These are phyloP conservation scores for Trichoderma sp. DNA, from an alignment of 2,329 filamentous ascomycete species.

Conservation along the genomic window DNA sequence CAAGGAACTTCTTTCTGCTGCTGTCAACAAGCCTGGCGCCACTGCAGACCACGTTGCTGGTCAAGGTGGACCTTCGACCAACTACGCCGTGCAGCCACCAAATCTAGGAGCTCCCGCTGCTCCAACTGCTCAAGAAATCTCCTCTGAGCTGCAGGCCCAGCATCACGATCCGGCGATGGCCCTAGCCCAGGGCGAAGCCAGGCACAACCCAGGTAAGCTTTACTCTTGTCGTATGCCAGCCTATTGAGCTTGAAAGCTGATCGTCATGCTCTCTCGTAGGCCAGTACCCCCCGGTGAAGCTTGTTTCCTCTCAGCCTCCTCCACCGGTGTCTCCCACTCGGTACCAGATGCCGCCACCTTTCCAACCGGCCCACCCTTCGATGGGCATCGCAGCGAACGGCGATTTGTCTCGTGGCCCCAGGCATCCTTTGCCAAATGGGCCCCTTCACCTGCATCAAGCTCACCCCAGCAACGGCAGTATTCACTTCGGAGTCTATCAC, in stretches of 20 bases:
- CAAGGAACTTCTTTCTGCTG: conserved; percentile 1
- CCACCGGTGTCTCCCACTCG: conserved; percentile 38
- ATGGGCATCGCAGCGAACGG: conserved; percentile 38
- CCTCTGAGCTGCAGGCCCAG: conserved; percentile 19
- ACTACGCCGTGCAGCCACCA: conserved; percentile 9
- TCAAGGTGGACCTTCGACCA: not conserved
- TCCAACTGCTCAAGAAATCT: conserved; percentile 10
- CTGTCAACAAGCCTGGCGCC: not conserved
- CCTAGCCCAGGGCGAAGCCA: conserved; percentile 20
- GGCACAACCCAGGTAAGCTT: conserved; percentile 27
- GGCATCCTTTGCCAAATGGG: conserved; percentile 39
- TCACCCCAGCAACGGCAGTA: conserved; percentile 56
- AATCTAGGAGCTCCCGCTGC: not conserved
- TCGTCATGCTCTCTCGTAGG: not conserved
- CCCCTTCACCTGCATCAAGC: conserved; percentile 48
- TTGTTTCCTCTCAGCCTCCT: conserved; percentile 33
- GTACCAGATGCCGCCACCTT: conserved; percentile 49
- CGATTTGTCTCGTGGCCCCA: conserved; percentile 37
- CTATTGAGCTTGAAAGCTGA: not conserved
- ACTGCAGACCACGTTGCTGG: not conserved
- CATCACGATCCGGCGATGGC: not conserved
- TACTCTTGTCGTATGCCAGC: not conserved
- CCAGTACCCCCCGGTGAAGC: conserved; percentile 14
- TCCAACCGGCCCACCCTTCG: conserved; percentile 41
- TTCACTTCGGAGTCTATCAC: conserved; percentile 58